These are phyloP conservation scores for Fusarium vanettenii DNA, from an alignment of 2,329 filamentous ascomycete genomes.

Conservation along the genomic window DNA sequence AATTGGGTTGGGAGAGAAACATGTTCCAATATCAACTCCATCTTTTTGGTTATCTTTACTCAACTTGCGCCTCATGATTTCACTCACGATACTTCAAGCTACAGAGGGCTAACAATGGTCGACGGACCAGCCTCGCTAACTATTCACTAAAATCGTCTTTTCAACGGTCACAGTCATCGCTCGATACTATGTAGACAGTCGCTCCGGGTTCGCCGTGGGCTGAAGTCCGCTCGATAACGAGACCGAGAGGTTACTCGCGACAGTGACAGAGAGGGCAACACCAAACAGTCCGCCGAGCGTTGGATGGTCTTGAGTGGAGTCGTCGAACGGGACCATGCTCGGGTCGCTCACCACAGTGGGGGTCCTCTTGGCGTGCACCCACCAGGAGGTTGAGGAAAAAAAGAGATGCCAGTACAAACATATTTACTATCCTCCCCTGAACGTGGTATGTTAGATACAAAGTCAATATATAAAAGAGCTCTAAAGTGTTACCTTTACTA, in stretches of 20 bases:
- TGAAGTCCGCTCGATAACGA: conserved; percentile 8
- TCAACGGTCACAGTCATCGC: not conserved
- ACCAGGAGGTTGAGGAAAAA: not conserved
- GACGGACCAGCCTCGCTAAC: not conserved
- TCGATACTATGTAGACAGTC: not conserved
- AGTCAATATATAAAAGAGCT: not conserved
- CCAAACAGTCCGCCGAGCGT: conserved; percentile 36
- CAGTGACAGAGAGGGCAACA: conserved; percentile 26
- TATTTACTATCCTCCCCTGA: not conserved
- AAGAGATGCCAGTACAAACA: not conserved
- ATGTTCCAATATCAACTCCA: conserved; percentile 6
- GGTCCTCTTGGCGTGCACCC: conserved; percentile 32
- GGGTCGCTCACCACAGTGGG: conserved; percentile 37
- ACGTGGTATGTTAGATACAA: not conserved
- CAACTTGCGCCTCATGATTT: not conserved
- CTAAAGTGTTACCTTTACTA: not conserved
- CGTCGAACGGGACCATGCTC: conserved; percentile 22
- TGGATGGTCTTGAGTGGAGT: conserved; percentile 42
- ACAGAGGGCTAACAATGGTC: not conserved
- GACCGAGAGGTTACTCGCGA: conserved; percentile 4
- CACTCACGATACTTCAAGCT: not conserved
- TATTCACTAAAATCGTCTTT: not conserved
- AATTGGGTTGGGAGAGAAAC: conserved; percentile 16
- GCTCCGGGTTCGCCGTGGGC: conserved; percentile 4
- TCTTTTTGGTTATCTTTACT: not conserved